phyloP scores from a whole-genome alignment of 179 eudicot species.

The Nepenthes alata region DNA sequence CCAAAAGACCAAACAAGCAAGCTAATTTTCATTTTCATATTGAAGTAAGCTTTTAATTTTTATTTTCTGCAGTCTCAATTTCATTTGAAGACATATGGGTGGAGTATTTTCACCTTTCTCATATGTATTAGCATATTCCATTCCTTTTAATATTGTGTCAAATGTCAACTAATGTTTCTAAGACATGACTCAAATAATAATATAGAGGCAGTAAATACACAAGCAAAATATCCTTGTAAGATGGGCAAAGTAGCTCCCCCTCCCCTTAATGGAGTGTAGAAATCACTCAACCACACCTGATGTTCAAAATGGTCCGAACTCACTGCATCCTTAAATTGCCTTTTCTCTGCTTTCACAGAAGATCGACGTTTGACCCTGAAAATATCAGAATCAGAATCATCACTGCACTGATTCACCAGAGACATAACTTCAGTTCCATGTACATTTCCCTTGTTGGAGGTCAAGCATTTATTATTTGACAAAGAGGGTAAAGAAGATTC shows the following conservation, averaged over 20 bases:
- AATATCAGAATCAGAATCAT: slow-evolving; percentile 87
- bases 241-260: background rate
- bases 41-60: too few relatives aligned
- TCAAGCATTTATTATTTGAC: slow-evolving; percentile 9
- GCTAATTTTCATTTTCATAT: too few relatives aligned
- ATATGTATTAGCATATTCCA: too few relatives aligned
- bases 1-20: too few relatives aligned
- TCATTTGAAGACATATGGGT: too few relatives aligned
- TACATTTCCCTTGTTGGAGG: slow-evolving; percentile 13
- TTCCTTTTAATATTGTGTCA: too few relatives aligned
- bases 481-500: slow-evolving; percentile 21
- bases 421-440: slow-evolving; percentile 17
- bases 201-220: too few relatives aligned
- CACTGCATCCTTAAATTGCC: slow-evolving; percentile 17
- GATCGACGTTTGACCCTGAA: slow-evolving; percentile 87
- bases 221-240: too few relatives aligned
- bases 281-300: slow-evolving; percentile 33
- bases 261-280: background rate
- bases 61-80: too few relatives aligned
- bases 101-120: too few relatives aligned
- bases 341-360: slow-evolving; percentile 35
- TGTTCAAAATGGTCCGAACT: slow-evolving; percentile 19
- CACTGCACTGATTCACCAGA: slow-evolving; percentile 33
- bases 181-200: too few relatives aligned
- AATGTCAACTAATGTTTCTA: background rate